Percentiles rank a stretch among this genome's conserved stretches.
Conservation (phyloP, 352 stramenopile genomes). For the Phytophthora macrochlamydospora region DNA sequence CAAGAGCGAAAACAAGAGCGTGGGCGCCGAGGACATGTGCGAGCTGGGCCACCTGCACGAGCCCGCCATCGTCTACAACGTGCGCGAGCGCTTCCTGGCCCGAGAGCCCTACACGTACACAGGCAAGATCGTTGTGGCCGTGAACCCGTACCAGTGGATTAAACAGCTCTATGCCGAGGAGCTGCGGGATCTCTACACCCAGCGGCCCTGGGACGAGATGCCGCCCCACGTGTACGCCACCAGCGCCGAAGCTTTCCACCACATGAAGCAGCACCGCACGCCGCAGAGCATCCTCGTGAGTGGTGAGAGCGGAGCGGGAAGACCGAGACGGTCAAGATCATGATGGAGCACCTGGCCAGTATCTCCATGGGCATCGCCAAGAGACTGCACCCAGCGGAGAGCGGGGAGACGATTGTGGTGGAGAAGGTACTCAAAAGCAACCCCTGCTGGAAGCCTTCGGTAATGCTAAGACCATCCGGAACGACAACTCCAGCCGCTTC, state of each 20-base stretch:
- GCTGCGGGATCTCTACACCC: constrained; percentile 74
- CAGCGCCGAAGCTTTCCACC: constrained; percentile 80
- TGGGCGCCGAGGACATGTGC: constrained; percentile 86
- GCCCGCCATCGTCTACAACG: constrained; percentile 93
- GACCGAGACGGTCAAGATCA: constrained; percentile 96
- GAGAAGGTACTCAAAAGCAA: constrained; percentile 92
- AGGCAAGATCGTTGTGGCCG: constrained; percentile 96
- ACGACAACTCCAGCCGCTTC: constrained; percentile 96
- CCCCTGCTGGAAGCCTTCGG: constrained; percentile 91
- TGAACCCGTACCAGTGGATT: constrained; percentile 96
- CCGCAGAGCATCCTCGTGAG: constrained; percentile 93
- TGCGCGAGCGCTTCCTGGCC: constrained; percentile 85
- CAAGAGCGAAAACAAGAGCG: constrained; percentile 20
- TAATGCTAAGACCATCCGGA: constrained; percentile 93
- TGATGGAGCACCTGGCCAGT: constrained; percentile 95
- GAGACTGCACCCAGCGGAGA: constrained; percentile 62
- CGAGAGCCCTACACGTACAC: constrained; percentile 96
- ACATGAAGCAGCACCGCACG: constrained; percentile 76
- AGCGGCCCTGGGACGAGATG: constrained; percentile 64
- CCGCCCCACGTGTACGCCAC: constrained; percentile 92
- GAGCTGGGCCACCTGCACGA: constrained; percentile 89
- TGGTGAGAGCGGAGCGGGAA: constrained; percentile 94
- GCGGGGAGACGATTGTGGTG: constrained; percentile 74
- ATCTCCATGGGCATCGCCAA: constrained; percentile 76
- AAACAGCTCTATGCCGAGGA: constrained; percentile 85